Evolutionary conservation across 495 filamentous ascomycete species (phyloP).

Genomic region (Aspergillus ostianus): DNA sequence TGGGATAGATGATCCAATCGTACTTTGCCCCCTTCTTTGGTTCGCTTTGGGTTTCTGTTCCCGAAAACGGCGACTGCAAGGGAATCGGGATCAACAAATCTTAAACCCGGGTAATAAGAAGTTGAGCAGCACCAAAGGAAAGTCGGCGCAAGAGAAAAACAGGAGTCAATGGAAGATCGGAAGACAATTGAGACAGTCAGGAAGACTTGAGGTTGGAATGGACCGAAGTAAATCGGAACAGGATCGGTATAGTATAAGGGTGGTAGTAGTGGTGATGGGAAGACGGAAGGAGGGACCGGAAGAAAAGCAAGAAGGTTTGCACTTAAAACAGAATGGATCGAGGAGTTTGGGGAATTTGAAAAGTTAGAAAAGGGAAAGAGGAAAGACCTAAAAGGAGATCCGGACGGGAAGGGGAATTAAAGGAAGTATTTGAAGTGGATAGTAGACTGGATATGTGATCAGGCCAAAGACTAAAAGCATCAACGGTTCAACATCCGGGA

Average conservation of each 20-base stretch:
- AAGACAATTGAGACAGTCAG: background rate
- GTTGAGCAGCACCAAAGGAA: background rate
- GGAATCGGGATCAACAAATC: slow-evolving; percentile 6
- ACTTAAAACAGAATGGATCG: slow-evolving; percentile 7
- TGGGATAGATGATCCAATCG: background rate
- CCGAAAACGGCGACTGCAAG: slow-evolving; percentile 10
- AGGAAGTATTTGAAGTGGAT: slow-evolving; percentile 40
- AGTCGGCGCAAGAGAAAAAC: background rate
- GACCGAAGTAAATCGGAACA: slow-evolving; percentile 1
- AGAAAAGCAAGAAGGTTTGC: slow-evolving; percentile 10
- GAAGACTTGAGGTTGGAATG: background rate
- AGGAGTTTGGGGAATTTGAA: slow-evolving; percentile 11
- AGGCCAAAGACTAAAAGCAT: slow-evolving; percentile 40
- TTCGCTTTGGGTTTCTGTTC: slow-evolving; percentile 2
- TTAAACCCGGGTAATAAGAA: background rate
- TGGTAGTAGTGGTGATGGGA: slow-evolving; percentile 3
- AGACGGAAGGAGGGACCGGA: slow-evolving; percentile 8
- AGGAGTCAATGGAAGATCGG: background rate
- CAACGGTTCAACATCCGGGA: slow-evolving; percentile 34
- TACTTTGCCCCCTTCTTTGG: slow-evolving; percentile 8
- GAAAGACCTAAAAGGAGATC: slow-evolving; percentile 19
- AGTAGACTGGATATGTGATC: slow-evolving; percentile 41
- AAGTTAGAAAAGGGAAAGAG: slow-evolving; percentile 19
- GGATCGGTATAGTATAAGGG: slow-evolving; percentile 10
- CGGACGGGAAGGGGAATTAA: slow-evolving; percentile 36